Conservation (phyloP, 495 filamentous ascomycete genomes). For the Podospora appendiculata region DNA sequence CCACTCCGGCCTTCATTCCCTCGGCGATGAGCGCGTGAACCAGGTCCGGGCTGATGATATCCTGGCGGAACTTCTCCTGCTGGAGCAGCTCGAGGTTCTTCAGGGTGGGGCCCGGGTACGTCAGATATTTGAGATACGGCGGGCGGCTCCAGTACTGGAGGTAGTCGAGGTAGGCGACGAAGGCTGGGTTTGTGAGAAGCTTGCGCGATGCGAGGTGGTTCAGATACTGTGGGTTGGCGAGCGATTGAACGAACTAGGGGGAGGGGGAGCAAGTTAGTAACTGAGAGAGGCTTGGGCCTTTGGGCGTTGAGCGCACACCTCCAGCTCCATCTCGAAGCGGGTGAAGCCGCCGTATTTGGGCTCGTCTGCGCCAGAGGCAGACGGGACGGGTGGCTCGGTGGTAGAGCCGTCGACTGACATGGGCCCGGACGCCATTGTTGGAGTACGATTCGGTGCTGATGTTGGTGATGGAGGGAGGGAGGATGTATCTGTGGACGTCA, state of each 20-base stretch:
- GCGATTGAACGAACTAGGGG: constrained; percentile 72
- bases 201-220: constrained; percentile 69
- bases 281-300: background rate
- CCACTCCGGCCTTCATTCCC: constrained; percentile 42
- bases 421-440: constrained; percentile 19
- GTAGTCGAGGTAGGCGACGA: constrained; percentile 75
- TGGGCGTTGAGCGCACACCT: constrained; percentile 35
- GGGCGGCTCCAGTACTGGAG: constrained; percentile 78
- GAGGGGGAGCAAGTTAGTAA: background rate
- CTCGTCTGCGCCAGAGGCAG: constrained; percentile 19
- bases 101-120: constrained; percentile 76
- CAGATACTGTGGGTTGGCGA: constrained; percentile 77
- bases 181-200: constrained; percentile 54
- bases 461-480: background rate
- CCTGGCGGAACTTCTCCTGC: constrained; percentile 72
- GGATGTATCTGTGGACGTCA: background rate
- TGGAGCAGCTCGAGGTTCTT: constrained; percentile 76
- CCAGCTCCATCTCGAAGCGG: constrained; percentile 69
- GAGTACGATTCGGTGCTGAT: background rate
- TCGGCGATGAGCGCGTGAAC: constrained; percentile 54
- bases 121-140: constrained; percentile 76
- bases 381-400: constrained; percentile 20
- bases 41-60: constrained; percentile 69
- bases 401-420: constrained; percentile 23
- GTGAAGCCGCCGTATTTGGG: constrained; percentile 55